phyloP scores from a whole-genome alignment of 73 alveolate species.

The Tetrahymena malaccensis region DNA sequence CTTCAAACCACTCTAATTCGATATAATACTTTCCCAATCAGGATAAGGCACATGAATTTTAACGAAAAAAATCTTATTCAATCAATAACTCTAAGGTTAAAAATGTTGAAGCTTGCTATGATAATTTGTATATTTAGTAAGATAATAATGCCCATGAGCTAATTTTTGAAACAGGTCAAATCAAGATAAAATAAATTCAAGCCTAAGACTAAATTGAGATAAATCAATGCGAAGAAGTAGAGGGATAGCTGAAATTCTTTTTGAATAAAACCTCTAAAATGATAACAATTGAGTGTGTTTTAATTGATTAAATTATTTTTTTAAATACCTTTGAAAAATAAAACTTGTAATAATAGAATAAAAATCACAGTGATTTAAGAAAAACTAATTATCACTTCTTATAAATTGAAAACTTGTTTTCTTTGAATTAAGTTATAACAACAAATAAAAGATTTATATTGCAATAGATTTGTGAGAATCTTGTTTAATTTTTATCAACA shows the following conservation, averaged over 20 bases:
- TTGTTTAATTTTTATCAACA: too few relatives aligned
- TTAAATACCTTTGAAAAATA: background rate
- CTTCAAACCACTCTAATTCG: background rate
- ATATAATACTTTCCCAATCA: background rate
- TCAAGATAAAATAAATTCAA: too few relatives aligned
- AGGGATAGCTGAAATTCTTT: background rate
- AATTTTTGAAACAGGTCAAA: background rate
- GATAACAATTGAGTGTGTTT: too few relatives aligned
- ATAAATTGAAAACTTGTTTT: background rate
- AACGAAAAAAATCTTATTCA: background rate
- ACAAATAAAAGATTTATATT: background rate
- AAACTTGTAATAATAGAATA: too few relatives aligned
- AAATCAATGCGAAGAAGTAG: background rate
- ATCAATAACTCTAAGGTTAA: background rate
- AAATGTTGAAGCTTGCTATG: background rate
- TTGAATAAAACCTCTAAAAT: too few relatives aligned
- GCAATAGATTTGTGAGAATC: background rate
- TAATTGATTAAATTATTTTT: too few relatives aligned
- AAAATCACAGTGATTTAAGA: too few relatives aligned
- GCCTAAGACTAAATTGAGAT: background rate
- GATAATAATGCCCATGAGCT: background rate
- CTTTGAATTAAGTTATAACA: background rate
- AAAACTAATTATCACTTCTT: too few relatives aligned
- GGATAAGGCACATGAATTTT: background rate
- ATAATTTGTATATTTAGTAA: too few relatives aligned